Base-by-base conservation (phyloP, 2,329 filamentous ascomycete genomes). In the Kalaharituber pfeilii region DNA sequence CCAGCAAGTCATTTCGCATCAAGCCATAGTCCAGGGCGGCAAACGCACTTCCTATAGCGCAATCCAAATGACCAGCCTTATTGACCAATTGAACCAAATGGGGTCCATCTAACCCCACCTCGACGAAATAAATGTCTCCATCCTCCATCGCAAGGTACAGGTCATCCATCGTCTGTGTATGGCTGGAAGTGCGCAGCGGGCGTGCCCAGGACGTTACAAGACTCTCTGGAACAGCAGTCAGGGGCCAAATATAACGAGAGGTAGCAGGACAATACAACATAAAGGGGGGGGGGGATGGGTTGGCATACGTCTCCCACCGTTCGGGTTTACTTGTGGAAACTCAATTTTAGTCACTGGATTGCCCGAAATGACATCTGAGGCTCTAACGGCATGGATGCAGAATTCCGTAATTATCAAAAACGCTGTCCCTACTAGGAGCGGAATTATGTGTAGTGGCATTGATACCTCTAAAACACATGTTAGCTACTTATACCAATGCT, bases 61-160 rank as follows among this genome's bases (percentile, higher is more conserved):
- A 83, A 52, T 77, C 74, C 60, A 85, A 79, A 51, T 75, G 74
- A 6, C 83, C 82, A 55, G 85, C 73, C 53, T 75, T 72, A 47
- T 75, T 73, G 53, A 75, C 71, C 39, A 73, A 72, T 51, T 75
- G 72, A 52, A 81, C 66, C 60, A 77, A 71, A 47, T 73, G 75
- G 58, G 71, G 71, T 5, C 68, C 67, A 50, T 71, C 66, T 28
- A 74, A 73, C 44, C 77, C 76, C 56, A 86, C 78, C 60, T 86
- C 80, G 3, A 89, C 68, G 59, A 82, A 84, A 53, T 81, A 76
- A 8, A 95, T 75, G 50, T 81, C 72, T 2, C 91, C 91, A 65
- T 96, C 89, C 68, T 96, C 89, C 53, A 88, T 79, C 9, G 83
- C 84, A 15, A 98, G 71, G 64, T 91, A 94, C 50, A 96, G 79